Evolutionary conservation across 2,329 filamentous ascomycete genomes (phyloP).

Genomic region (Sarocladium kiliense): DNA sequence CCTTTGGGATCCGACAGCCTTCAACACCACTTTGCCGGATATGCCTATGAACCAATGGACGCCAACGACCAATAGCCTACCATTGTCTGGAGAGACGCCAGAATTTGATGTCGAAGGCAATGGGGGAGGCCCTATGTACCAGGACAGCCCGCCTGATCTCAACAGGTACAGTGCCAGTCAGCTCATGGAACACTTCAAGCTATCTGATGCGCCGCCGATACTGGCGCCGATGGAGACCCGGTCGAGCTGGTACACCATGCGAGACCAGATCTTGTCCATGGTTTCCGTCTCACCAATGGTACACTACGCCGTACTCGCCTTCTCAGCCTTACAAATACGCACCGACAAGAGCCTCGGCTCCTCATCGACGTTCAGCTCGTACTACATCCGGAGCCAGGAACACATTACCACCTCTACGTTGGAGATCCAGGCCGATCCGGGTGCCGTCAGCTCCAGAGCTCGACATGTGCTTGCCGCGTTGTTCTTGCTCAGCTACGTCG

Average conservation of each 20-base stretch:
- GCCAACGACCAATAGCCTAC: background rate
- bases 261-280: conserved; percentile 43
- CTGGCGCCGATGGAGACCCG: conserved; percentile 47
- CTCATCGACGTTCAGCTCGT: background rate
- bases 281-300: conserved; percentile 43
- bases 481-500: conserved; percentile 51
- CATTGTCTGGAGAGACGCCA: background rate
- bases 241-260: conserved; percentile 44
- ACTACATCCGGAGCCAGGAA: background rate
- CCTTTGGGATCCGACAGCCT: background rate
- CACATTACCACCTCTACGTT: background rate
- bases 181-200: conserved; percentile 43
- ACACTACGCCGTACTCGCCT: conserved; percentile 36
- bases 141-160: background rate
- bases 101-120: background rate
- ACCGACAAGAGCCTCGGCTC: background rate
- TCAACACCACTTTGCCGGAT: background rate
- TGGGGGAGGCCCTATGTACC: background rate
- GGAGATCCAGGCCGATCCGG: background rate
- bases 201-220: conserved; percentile 45
- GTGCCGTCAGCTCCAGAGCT: background rate
- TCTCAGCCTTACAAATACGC: background rate
- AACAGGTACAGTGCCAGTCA: conserved; percentile 9
- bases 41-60: background rate
- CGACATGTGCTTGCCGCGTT: conserved; percentile 34